phyloP scores from a whole-genome alignment of 169 alveolate genomes.

The Eimeria maxima region DNA sequence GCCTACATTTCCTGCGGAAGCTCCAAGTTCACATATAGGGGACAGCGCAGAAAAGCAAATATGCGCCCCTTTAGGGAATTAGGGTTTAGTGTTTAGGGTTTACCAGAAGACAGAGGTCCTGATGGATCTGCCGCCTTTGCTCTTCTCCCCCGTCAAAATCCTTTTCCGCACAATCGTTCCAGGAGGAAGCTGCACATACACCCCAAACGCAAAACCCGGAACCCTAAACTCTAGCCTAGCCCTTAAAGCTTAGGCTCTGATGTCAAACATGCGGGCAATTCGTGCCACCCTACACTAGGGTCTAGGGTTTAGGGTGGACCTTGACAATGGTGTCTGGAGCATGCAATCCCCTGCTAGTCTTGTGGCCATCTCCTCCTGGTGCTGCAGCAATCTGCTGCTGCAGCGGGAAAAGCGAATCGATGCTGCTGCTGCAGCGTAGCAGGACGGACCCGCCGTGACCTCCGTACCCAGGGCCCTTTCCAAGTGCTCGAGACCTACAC shows the following conservation, averaged over 20 bases:
- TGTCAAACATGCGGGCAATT: too few species aligned
- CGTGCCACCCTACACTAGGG: neutral
- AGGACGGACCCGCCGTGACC: slow-evolving; percentile 84
- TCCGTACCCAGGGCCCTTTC: slow-evolving; percentile 84
- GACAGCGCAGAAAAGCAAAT: too few species aligned
- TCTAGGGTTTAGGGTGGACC: slow-evolving; percentile 22
- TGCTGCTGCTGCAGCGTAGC: slow-evolving; percentile 33
- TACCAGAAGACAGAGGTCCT: slow-evolving; percentile 81
- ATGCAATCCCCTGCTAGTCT: slow-evolving; percentile 78
- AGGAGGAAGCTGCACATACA: slow-evolving; percentile 80
- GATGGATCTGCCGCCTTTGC: slow-evolving; percentile 71
- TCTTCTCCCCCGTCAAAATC: slow-evolving; percentile 77
- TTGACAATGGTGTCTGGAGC: slow-evolving; percentile 42
- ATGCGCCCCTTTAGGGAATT: neutral
- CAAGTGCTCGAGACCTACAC: neutral
- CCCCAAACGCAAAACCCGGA: neutral
- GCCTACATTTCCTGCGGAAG: neutral
- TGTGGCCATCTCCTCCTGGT: slow-evolving; percentile 78
- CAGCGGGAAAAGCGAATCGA: slow-evolving; percentile 27
- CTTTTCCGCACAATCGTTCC: slow-evolving; percentile 84
- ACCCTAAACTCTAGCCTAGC: neutral
- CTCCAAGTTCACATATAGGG: neutral
- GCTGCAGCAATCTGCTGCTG: too few species aligned
- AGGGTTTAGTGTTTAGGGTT: slow-evolving; percentile 16
- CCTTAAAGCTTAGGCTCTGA: neutral